A percentile compares a stretch with the other conserved stretches of the same genome.
Evolutionary conservation across 352 stramenopile species (phyloP).

Genomic region (Phytopythium vexans): DNA sequence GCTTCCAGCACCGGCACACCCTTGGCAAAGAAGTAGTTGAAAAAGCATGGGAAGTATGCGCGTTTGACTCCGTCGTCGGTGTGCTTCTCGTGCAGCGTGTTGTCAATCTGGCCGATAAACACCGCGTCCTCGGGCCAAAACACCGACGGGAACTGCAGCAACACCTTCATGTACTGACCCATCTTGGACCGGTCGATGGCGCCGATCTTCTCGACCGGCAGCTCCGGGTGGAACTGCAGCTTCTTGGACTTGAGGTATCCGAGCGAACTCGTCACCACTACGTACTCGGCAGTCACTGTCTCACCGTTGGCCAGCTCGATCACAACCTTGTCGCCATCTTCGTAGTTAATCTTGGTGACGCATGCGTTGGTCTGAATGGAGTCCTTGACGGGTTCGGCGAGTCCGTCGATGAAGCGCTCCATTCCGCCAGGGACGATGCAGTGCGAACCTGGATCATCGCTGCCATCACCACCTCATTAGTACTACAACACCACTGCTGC

Average conservation of each 20-base stretch:
- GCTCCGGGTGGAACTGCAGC: conserved; percentile 42
- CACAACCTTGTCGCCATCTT: conserved; percentile 18
- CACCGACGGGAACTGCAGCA: conserved; percentile 54
- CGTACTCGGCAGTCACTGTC: conserved; percentile 29
- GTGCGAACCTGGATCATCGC: conserved; percentile 45
- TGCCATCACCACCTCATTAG: conserved; percentile 7
- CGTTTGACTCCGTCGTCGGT: conserved; percentile 9
- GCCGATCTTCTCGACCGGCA: conserved; percentile 35
- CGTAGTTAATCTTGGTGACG: conserved; percentile 28
- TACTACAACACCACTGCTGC: neutral
- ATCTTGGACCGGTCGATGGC: conserved; percentile 53
- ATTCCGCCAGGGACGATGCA: conserved; percentile 49
- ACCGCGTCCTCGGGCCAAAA: conserved; percentile 55
- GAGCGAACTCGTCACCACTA: conserved; percentile 57
- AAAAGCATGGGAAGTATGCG: conserved; percentile 52
- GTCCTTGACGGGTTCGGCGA: conserved; percentile 23
- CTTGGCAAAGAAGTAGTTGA: conserved; percentile 62
- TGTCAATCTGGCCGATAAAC: conserved; percentile 33
- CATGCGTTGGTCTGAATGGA: conserved; percentile 27
- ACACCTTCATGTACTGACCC: conserved; percentile 78
- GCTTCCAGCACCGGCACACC: conserved; percentile 49
- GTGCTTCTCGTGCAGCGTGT: neutral
- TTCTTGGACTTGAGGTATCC: conserved; percentile 42
- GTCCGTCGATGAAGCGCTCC: conserved; percentile 42
- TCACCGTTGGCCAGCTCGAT: conserved; percentile 24